Evolutionary conservation across 1,284 basidiomycete genomes (phyloP).

Genomic region (Porodaedalea pini): DNA sequence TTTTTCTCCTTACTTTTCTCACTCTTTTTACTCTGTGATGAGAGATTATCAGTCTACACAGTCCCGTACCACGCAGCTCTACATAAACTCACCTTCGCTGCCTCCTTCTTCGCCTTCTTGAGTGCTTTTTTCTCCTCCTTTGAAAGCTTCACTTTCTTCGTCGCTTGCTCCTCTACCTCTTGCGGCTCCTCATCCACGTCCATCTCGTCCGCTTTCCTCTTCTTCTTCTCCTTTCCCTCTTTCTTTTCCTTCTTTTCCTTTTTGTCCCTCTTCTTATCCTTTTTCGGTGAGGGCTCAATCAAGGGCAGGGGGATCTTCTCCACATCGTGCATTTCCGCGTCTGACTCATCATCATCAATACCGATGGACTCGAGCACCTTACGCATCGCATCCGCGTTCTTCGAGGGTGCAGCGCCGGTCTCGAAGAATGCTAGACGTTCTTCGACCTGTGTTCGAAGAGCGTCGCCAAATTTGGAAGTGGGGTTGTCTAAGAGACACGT

Average conservation of each 20-base stretch:
- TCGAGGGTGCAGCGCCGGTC: conserved; percentile 60
- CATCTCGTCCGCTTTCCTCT: conserved; percentile 59
- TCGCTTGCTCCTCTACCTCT: conserved; percentile 51
- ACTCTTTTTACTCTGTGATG: conserved; percentile 23
- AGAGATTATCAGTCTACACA: conserved; percentile 8
- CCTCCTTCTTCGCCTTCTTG: conserved; percentile 71
- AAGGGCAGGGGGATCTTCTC: conserved; percentile 50
- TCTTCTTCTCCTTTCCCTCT: conserved; percentile 53
- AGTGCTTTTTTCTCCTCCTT: conserved; percentile 82
- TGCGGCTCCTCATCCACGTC: conserved; percentile 52
- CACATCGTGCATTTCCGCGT: conserved; percentile 55
- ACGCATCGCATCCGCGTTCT: conserved; percentile 50
- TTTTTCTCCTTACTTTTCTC: conserved; percentile 37
- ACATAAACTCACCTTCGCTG: conserved; percentile 37
- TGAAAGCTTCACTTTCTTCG: conserved; percentile 70
- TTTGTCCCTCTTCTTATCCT: conserved; percentile 53
- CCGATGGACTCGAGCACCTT: conserved; percentile 78
- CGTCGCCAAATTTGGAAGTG: conserved; percentile 93
- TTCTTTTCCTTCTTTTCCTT: conserved; percentile 57
- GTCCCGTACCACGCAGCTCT: background rate
- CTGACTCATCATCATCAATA: conserved; percentile 67
- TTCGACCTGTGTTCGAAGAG: conserved; percentile 90
- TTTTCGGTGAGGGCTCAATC: conserved; percentile 49
- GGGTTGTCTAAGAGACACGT: conserved; percentile 62
- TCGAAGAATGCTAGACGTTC: conserved; percentile 96